Base-by-base conservation (phyloP, 2,329 filamentous ascomycete species). In the Cladophialophora immunda region DNA sequence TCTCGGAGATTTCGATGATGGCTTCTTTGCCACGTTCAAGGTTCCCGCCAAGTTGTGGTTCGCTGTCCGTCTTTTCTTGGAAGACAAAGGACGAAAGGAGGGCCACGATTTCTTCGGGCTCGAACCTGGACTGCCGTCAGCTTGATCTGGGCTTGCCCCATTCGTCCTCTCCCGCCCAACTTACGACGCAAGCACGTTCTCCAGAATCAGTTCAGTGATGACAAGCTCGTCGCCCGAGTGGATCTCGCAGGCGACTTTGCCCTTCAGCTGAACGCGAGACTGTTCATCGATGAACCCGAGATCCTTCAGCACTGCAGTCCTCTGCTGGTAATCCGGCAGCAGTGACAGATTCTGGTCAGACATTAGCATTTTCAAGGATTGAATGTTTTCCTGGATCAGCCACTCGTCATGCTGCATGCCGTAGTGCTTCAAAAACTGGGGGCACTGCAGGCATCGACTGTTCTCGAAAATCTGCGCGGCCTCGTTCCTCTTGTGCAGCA, bases 231-330 rank as follows among this genome's bases (percentile, higher is more conserved):
- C 94, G 19, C 94, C 94, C 0, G 94, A 97, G 79, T 98, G 95
- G 67, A 99, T 94, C 82, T 99, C 95, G 81, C 95, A 99, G 4
- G 95, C 95, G 25, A 99, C 95, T 79, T 98, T 98, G 79, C 95
- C 95, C 81, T 99, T 99, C 70, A 99, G 87, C 80, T 96, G 92
- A 45, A 99, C 96, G 25, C 94, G 90, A 4, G 90, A 90, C 53
- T 90, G 89, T 3, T 91, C 89, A 74, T 99, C 95, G 72, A 99
- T 91, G 77, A 99, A 99, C 4, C 89, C 90, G 7, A 99, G 87
- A 72, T 98, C 94, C 76, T 92, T 94, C 54, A 99, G 85, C 0
- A 99, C 95, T 69, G 91, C 89, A 41, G 98, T 92, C 58, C 95
- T 90, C 80, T 98, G 95, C 76, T 98, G 92, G 76, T 99, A 99